Conservation (phyloP, 2,329 filamentous ascomycete species). For the Thermochaetoides dissita region DNA sequence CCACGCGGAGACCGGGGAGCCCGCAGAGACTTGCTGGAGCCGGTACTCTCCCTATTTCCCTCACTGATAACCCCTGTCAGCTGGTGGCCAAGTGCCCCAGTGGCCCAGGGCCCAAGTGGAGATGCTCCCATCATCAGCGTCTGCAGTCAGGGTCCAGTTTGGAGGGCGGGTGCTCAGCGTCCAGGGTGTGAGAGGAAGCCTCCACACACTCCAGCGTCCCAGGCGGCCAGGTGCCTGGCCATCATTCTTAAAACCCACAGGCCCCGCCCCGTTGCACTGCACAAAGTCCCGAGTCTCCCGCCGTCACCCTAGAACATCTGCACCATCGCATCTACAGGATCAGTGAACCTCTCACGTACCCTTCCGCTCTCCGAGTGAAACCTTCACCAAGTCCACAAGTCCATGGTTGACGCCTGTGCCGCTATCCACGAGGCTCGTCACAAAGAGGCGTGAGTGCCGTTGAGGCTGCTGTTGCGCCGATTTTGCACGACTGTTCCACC, state of each 20-base stretch:
- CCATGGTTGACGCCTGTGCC: conserved; percentile 3
- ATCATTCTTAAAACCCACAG: conserved; percentile 10
- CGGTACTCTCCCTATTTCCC: too few relatives aligned
- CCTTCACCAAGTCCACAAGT: background rate
- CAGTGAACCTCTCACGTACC: background rate
- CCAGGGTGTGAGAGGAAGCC: too few relatives aligned
- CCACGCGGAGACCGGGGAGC: too few relatives aligned
- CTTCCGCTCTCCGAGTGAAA: too few relatives aligned
- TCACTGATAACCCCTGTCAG: too few relatives aligned
- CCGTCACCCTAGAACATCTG: conserved; percentile 1
- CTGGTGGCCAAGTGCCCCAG: too few relatives aligned
- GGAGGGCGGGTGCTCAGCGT: too few relatives aligned
- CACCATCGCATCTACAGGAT: background rate
- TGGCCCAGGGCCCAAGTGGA: too few relatives aligned
- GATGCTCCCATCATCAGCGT: too few relatives aligned
- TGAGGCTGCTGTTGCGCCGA: conserved; percentile 2
- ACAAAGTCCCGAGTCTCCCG: conserved; percentile 2
- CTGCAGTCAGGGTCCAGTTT: too few relatives aligned
- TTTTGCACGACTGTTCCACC: background rate
- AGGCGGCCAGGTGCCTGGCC: conserved; percentile 1
- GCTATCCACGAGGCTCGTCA: background rate
- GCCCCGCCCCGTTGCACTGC: conserved; percentile 8
- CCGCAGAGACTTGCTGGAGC: too few relatives aligned
- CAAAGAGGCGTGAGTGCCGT: conserved; percentile 4
- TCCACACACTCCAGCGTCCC: too few relatives aligned